Evolutionary conservation across 2,329 filamentous ascomycete genomes (phyloP).

Genomic region (Monosporascus cannonballus): DNA sequence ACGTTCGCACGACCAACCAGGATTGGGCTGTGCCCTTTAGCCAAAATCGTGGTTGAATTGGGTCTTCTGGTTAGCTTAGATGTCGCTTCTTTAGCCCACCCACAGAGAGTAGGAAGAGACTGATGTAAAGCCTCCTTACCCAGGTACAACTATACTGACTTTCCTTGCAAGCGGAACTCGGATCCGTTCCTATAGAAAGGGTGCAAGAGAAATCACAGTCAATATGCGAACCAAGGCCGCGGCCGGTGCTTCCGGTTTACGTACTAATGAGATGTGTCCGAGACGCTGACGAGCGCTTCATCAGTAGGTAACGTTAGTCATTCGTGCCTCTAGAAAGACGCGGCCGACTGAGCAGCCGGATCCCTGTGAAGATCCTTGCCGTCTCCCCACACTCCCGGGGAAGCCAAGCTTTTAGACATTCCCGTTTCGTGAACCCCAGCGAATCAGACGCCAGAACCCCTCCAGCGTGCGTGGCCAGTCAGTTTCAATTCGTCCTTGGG

Average conservation of each 20-base stretch:
- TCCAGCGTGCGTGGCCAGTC: slow-evolving; percentile 16
- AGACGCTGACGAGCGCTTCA: neutral
- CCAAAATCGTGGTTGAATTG: neutral
- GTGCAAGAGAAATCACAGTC: too few relatives aligned
- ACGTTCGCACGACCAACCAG: neutral
- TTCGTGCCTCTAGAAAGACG: too few relatives aligned
- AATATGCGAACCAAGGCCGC: too few relatives aligned
- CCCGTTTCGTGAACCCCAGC: neutral
- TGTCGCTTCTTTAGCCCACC: neutral
- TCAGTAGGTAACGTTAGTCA: too few relatives aligned
- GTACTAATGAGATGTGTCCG: neutral
- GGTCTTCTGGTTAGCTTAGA: neutral
- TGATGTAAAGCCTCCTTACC: too few relatives aligned
- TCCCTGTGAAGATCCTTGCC: too few relatives aligned
- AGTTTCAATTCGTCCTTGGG: slow-evolving; percentile 19
- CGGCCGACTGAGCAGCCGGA: too few relatives aligned
- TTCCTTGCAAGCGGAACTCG: too few relatives aligned
- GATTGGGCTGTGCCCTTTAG: neutral
- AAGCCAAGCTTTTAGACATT: neutral
- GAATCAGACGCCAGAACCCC: neutral
- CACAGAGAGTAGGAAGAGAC: neutral
- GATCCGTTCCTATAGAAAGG: too few relatives aligned
- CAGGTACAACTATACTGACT: too few relatives aligned
- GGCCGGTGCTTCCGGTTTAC: neutral
- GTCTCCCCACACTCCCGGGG: neutral